phyloP scores from a whole-genome alignment of 208 protist species.

The Trypanosoma theileri region DNA sequence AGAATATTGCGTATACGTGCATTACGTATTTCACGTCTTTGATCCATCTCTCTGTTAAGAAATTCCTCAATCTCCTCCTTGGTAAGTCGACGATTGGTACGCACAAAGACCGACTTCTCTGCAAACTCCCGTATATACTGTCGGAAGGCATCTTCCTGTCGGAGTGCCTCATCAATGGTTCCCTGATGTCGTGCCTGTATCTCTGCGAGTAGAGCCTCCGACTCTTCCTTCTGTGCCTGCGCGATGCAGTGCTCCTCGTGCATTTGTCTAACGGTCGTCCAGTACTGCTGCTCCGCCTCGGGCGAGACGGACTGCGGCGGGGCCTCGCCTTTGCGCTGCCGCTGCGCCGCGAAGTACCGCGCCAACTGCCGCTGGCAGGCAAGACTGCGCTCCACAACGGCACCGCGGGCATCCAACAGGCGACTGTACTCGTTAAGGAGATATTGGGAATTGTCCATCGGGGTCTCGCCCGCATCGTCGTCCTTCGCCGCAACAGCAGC shows the following conservation, averaged over 20 bases:
- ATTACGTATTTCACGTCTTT: slow-evolving; percentile 76
- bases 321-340: slow-evolving; percentile 70
- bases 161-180: slow-evolving; percentile 57
- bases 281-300: slow-evolving; percentile 81
- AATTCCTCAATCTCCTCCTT: slow-evolving; percentile 67
- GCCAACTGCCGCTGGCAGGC: slow-evolving; percentile 67
- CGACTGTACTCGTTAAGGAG: slow-evolving; percentile 62
- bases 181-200: slow-evolving; percentile 51
- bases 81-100: slow-evolving; percentile 75
- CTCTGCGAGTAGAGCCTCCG: slow-evolving; percentile 49
- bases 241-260: slow-evolving; percentile 54
- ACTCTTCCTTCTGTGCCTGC: slow-evolving; percentile 30
- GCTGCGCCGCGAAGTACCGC: slow-evolving; percentile 80
- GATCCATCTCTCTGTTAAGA: slow-evolving; percentile 64
- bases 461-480: slow-evolving; percentile 21
- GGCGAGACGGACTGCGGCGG: slow-evolving; percentile 40
- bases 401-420: slow-evolving; percentile 56
- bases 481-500: slow-evolving; percentile 7
- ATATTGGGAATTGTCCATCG: slow-evolving; percentile 36
- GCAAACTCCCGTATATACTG: slow-evolving; percentile 70
- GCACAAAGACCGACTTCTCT: slow-evolving; percentile 53
- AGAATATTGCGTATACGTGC: slow-evolving; percentile 92
- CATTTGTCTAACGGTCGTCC: slow-evolving; percentile 64
- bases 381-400: slow-evolving; percentile 62
- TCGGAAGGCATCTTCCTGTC: slow-evolving; percentile 75